Base-by-base conservation (phyloP, 345 rosid species). In the Arabidopsis suecica region DNA sequence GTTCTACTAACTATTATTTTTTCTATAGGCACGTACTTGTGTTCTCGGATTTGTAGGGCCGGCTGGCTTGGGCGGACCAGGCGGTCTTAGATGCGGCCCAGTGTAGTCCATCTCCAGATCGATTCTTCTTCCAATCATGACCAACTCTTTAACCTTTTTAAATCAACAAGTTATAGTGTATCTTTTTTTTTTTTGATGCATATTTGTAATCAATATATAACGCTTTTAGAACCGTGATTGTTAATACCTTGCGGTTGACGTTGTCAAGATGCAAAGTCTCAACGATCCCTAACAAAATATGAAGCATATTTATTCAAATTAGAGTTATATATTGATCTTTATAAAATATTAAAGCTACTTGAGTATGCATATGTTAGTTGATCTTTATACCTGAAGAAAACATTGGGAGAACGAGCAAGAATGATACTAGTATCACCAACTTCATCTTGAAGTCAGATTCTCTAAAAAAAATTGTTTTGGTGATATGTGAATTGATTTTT, bases 371-470 rank as follows among this genome's bases (percentile, higher is more conserved):
- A 28, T 28, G 33, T 16, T 32, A 56, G 12, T 48, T 37, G 34
- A 51, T 66, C 16, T 56, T 49, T 74, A 58, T 74, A 75, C 74
- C 69, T 50, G 79, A 76, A 53, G 74, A 44, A 16, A 68, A 61
- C 50, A 69, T 38, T 41, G 74, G 32, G 64, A 76, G 70, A 23
- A 68, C 38, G 57, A 76, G 65, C 70, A 76, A 61, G 58, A 69
- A 69, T 2, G 75, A 61, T 61, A 62, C 12, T 4, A 76, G 5
- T 34, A 76, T 51, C 33, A 61, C 50, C 22, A 76, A 23, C 70
- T 76, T 76, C 80, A 76, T 76, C 44, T 12, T 55, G 42, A 8
- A 23, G 3, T 42, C 51, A 16, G 51, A 20, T 51, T 68, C 9
- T 32, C 3, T 50, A 20, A 20, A 20, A 20, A 20, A 20, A 20